Base-by-base conservation (phyloP, 129 eudicot genomes). In the Artemisia tridentata region DNA sequence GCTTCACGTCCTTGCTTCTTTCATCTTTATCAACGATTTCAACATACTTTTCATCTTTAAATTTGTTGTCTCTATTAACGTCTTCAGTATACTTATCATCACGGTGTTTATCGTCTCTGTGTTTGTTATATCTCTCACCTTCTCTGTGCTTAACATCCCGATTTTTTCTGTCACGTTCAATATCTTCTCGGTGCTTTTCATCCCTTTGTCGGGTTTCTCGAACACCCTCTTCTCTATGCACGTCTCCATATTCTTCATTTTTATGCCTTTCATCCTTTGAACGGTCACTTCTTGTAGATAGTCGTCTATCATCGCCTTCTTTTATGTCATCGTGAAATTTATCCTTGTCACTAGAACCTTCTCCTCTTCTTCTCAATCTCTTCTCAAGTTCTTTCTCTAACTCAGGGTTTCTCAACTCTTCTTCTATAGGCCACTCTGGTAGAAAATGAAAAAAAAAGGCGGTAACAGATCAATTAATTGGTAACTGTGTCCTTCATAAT, bases 321-420 rank as follows among this genome's bases (percentile, higher is more conserved):
- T 82, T 72, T 34, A 73, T 63, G 67, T 76, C 79, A n/a, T 86
- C 88, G 15, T 81, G 81, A 31, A 70, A 80, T 58, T 61, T 78
- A 71, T 81, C 87, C 62, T 80, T 76, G 25, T 83, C 91, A 65
- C 80, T 78, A 71, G 84, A 77, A 53, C 83, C 80, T 76, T 93
- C 96, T 77, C 85, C 84, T 77, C 84, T 89, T 83, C 82, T 86
- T 71, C 86, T 82, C 66, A 72, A 67, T 66, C 91, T 80, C 63
- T 84, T 90, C 75, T 93, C 97, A 17, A 73, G 78, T 49, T 92
- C 98, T 67, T 80, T 86, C 73, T 90, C 98, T 69, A 80, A 65
- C 16, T 93, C 98, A 4, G 86, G 79, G 82, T 84, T 93, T 49
- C 83, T 85, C 63, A 76, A n/a, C 15, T 80, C 96, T 68, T 89